phyloP scores from a whole-genome alignment of 2,329 filamentous ascomycete genomes.

The Beauveria pseudobassiana region DNA sequence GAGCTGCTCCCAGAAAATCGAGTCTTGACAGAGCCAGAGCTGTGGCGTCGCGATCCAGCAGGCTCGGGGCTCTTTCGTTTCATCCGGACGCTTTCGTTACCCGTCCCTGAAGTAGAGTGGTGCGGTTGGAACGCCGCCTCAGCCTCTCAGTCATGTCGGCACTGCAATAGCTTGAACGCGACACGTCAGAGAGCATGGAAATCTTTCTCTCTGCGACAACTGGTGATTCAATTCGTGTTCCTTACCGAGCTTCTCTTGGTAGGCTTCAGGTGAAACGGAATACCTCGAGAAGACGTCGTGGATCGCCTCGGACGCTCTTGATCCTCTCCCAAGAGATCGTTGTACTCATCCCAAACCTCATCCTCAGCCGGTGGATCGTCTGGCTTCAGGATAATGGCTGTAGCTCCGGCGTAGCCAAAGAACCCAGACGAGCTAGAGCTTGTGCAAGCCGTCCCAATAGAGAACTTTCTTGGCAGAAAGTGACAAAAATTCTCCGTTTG shows the following conservation, averaged over 20 bases:
- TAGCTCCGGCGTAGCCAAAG: slow-evolving; percentile 50
- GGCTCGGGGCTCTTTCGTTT: background rate
- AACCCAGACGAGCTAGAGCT: slow-evolving; percentile 59
- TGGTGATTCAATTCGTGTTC: slow-evolving; percentile 39
- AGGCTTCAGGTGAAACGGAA: slow-evolving; percentile 48
- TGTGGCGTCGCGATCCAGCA: slow-evolving; percentile 19
- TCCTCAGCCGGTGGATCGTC: slow-evolving; percentile 64
- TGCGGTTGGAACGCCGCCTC: slow-evolving; percentile 41
- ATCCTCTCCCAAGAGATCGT: slow-evolving; percentile 73
- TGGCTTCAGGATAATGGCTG: slow-evolving; percentile 54
- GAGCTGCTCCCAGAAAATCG: slow-evolving; percentile 39
- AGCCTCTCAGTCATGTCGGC: slow-evolving; percentile 47
- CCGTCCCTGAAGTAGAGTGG: slow-evolving; percentile 35
- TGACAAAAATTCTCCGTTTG: slow-evolving; percentile 56
- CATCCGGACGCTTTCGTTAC: slow-evolving; percentile 30
- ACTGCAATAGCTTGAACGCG: slow-evolving; percentile 45
- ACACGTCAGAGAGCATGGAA: slow-evolving; percentile 26
- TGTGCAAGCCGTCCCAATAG: slow-evolving; percentile 46
- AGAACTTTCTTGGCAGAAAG: slow-evolving; percentile 69
- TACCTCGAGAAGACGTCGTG: slow-evolving; percentile 47
- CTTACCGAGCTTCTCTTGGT: slow-evolving; percentile 31
- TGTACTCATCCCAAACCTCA: slow-evolving; percentile 90
- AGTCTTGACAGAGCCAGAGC: slow-evolving; percentile 25
- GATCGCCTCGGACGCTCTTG: slow-evolving; percentile 38
- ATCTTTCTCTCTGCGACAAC: slow-evolving; percentile 27